These are phyloP conservation scores for Pseudogymnoascus sp. DNA, from an alignment of 2,329 filamentous ascomycete genomes.

Conservation along the genomic window DNA sequence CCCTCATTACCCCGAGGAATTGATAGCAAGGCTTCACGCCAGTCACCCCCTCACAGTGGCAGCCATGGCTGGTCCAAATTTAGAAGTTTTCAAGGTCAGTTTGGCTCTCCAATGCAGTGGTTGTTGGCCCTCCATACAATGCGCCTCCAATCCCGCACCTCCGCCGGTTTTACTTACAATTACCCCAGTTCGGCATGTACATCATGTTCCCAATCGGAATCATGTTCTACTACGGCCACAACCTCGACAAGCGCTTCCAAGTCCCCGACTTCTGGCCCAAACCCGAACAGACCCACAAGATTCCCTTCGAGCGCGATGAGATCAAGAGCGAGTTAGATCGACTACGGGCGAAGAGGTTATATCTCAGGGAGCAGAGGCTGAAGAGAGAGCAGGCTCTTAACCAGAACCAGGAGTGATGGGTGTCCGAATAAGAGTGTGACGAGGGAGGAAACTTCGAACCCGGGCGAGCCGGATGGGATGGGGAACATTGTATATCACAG, in stretches of 20 bases:
- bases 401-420: neutral
- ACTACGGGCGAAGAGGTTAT: constrained; percentile 23
- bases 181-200: constrained; percentile 86
- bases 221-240: constrained; percentile 99
- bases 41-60: neutral
- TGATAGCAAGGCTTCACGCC: constrained; percentile 4
- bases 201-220: constrained; percentile 97
- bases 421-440: neutral
- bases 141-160: constrained; percentile 5
- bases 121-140: neutral
- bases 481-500: constrained; percentile 10
- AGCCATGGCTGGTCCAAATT: constrained; percentile 70
- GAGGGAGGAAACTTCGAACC: constrained; percentile 9
- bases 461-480: neutral
- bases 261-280: constrained; percentile 93
- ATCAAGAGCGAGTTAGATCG: constrained; percentile 59
- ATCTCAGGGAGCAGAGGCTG: constrained; percentile 29
- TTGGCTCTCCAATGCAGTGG: neutral
- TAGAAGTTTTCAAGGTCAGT: constrained; percentile 87
- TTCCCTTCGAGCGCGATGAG: constrained; percentile 71
- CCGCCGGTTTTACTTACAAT: neutral
- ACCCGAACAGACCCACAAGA: constrained; percentile 63
- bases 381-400: constrained; percentile 15
- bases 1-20: neutral
- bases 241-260: constrained; percentile 84